Conservation (phyloP, 116 monocot species). For the Papilionanthe hybrid region DNA sequence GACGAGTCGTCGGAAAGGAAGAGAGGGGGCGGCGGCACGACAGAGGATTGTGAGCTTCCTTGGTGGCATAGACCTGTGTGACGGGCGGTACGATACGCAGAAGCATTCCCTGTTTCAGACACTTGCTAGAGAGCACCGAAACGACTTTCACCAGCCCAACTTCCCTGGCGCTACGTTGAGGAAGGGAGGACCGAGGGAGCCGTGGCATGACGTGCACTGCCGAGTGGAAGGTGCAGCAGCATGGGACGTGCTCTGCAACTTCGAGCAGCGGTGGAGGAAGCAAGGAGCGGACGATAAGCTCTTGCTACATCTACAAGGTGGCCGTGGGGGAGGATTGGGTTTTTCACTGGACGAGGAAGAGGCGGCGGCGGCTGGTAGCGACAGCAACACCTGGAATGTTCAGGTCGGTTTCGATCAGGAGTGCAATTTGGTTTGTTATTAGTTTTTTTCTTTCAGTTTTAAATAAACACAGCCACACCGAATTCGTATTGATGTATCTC, state of each 20-base stretch:
- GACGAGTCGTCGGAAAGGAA: neutral
- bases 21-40: neutral
- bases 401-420: neutral
- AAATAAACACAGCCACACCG: too few relatives aligned
- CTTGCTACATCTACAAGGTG: constrained; percentile 13
- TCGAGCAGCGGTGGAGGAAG: constrained; percentile 52
- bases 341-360: neutral
- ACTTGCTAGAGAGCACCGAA: constrained; percentile 17
- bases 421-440: too few relatives aligned
- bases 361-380: neutral
- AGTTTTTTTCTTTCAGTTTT: too few relatives aligned
- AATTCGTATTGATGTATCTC: too few relatives aligned
- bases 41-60: constrained; percentile 35
- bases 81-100: constrained; percentile 53
- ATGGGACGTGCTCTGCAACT: constrained; percentile 46
- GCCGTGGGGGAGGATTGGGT: neutral
- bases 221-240: constrained; percentile 38
- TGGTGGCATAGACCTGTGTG: constrained; percentile 53
- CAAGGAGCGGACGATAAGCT: constrained; percentile 23
- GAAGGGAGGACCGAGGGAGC: constrained; percentile 55
- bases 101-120: constrained; percentile 42
- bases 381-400: constrained; percentile 35
- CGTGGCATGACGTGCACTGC: constrained; percentile 59
- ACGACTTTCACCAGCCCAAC: constrained; percentile 54
- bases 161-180: constrained; percentile 31